Evolutionary conservation across 2,329 filamentous ascomycete species (phyloP).

Genomic region (Tympanopsis confertula): DNA sequence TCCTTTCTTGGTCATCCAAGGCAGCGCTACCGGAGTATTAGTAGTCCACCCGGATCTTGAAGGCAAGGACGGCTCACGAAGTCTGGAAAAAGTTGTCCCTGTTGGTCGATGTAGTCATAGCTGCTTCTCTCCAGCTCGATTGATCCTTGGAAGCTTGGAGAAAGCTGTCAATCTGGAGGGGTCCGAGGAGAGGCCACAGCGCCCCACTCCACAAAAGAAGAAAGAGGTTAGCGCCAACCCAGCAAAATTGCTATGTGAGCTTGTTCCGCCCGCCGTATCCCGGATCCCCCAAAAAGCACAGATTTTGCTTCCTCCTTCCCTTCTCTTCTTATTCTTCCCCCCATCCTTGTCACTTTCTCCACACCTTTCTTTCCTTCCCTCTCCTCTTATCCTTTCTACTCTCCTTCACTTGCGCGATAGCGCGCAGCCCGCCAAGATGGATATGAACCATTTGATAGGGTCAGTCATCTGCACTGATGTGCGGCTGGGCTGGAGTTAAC

Average conservation of each 20-base stretch:
- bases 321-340: background rate
- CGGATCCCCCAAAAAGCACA: background rate
- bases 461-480: background rate
- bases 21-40: conserved; percentile 29
- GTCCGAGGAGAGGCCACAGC: no score
- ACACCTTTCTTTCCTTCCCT: conserved; percentile 5
- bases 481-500: conserved; percentile 19
- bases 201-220: no score
- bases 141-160: no score
- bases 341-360: background rate
- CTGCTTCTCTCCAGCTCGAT: no score
- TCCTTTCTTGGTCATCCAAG: conserved; percentile 38
- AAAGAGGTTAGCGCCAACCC: no score
- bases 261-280: background rate
- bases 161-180: no score
- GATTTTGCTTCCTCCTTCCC: background rate
- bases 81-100: conserved; percentile 54
- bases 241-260: background rate
- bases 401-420: conserved; percentile 12
- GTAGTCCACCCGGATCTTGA: no score
- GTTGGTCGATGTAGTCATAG: conserved; percentile 38
- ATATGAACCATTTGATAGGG: background rate
- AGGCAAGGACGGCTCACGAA: no score
- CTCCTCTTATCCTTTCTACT: conserved; percentile 6
- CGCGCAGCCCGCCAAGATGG: conserved; percentile 15